Evolutionary conservation across 345 rosid species (phyloP), one percentile per base, ranked within the genome.

Genomic region (Mangifera indica): DNA sequence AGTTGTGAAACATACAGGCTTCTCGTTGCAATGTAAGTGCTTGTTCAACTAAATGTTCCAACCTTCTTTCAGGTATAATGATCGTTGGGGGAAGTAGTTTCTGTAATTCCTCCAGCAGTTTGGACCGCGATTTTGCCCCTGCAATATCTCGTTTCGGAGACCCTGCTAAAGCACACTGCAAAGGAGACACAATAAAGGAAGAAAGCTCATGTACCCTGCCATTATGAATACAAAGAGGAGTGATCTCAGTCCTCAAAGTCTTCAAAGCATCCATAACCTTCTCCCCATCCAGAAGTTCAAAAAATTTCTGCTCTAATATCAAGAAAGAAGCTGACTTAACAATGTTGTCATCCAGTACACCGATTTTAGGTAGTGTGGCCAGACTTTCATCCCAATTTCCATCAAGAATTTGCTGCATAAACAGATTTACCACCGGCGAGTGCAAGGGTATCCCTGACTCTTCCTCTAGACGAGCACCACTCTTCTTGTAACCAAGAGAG

Each of bases 1-100:
- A 80, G 70, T 88, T 86, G 81, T 88, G 93, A 80, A 83, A 85
- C 59, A 78, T 14, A 76, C 93, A 88, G 64, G 86, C 80, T 74
- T 80, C 86, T 67, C 79, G 74, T 71, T 84, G 93, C 80, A 84
- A 76, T 40, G 60, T 72, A 77, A 88, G 90, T 22, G 89, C 93
- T 84, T 88, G 87, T 63, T 88, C 93, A 66, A 88, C 83, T 68
- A 88, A 76, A 73, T 84, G 87, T 76, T 88, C 90, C 77, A 88
- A 80, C 82, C 93, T 81, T 77, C 80, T 77, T 72, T 86, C 90
- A 5, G 90, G 90, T 60, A 86, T 67, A 82, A 86, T 76, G 54
- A 88, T 67, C 1, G 84, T 72, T 20, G 93, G 82, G 20, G 90
- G 88, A 62, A 88, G 76, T 70, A 88, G 73, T 62, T 80, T 80